These are phyloP conservation scores for Acarospora socialis DNA, from an alignment of 2,329 filamentous ascomycete species.

Conservation along the genomic window DNA sequence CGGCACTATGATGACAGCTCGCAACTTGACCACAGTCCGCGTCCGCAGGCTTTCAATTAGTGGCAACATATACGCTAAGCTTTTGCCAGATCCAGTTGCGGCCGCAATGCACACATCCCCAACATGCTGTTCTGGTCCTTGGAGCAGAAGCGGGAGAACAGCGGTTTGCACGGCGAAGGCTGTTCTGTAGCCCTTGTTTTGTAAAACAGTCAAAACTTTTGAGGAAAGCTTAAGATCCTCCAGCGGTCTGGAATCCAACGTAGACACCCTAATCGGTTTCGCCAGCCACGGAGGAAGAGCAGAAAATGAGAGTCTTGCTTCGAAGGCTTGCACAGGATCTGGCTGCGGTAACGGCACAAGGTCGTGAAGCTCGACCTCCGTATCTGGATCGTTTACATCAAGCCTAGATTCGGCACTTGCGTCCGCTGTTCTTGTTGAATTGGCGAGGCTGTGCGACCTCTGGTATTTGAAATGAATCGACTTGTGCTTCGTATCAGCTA, in stretches of 20 bases:
- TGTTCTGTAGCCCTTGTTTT: slow-evolving; percentile 51
- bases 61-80: slow-evolving; percentile 77
- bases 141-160: slow-evolving; percentile 65
- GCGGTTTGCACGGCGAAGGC: slow-evolving; percentile 71
- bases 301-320: slow-evolving; percentile 53
- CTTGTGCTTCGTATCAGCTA: slow-evolving; percentile 21
- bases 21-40: slow-evolving; percentile 49
- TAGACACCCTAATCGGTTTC: slow-evolving; percentile 54
- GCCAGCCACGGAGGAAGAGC: slow-evolving; percentile 71
- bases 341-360: slow-evolving; percentile 74
- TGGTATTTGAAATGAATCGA: slow-evolving; percentile 27
- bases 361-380: slow-evolving; percentile 43
- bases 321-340: slow-evolving; percentile 42
- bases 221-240: slow-evolving; percentile 46
- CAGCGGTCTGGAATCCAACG: slow-evolving; percentile 48
- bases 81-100: slow-evolving; percentile 91
- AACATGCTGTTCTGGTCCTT: slow-evolving; percentile 42
- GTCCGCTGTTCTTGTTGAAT: slow-evolving; percentile 8
- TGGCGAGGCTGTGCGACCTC: slow-evolving; percentile 17
- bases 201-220: slow-evolving; percentile 47
- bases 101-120: slow-evolving; percentile 84
- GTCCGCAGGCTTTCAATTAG: slow-evolving; percentile 63
- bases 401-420: not conserved
- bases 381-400: slow-evolving; percentile 14
- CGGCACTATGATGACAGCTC: slow-evolving; percentile 74